Evolutionary conservation across 2,329 filamentous ascomycete genomes (phyloP).

Genomic region (Phaeomoniella chlamydospora): DNA sequence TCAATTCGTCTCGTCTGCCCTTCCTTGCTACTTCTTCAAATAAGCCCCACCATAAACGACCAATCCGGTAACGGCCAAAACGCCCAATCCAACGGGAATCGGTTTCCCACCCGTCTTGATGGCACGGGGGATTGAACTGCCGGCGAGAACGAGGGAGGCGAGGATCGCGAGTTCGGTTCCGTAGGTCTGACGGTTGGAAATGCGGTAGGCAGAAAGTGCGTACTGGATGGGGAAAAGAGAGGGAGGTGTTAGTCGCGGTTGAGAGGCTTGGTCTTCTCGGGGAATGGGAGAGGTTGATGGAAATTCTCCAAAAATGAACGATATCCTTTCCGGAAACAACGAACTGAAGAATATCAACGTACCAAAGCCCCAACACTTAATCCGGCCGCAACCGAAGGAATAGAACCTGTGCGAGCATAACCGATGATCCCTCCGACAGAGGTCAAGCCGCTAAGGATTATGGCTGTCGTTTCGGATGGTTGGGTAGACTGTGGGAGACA

Average conservation of each 20-base stretch:
- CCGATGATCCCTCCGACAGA: constrained; percentile 78
- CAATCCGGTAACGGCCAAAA: constrained; percentile 66
- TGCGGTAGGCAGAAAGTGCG: constrained; percentile 65
- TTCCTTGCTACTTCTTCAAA: constrained; percentile 13
- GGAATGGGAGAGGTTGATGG: too few relatives aligned
- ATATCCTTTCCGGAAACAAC: neutral
- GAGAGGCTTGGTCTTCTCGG: too few relatives aligned
- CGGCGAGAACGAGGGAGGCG: constrained; percentile 71
- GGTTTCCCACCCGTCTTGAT: constrained; percentile 66
- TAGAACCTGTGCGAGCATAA: constrained; percentile 68
- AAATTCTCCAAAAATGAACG: neutral
- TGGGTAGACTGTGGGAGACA: too few relatives aligned
- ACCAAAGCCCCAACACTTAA: constrained; percentile 61
- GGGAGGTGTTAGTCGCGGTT: neutral
- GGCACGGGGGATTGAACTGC: constrained; percentile 72
- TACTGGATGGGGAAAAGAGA: constrained; percentile 29
- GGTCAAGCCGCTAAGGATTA: constrained; percentile 65
- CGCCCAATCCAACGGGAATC: constrained; percentile 63
- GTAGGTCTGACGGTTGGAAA: constrained; percentile 61
- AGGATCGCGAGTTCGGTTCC: constrained; percentile 81
- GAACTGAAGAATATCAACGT: constrained; percentile 10
- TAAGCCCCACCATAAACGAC: constrained; percentile 64
- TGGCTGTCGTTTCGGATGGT: constrained; percentile 38
- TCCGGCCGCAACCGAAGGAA: constrained; percentile 77
- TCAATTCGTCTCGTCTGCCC: neutral